phyloP scores from a whole-genome alignment of 352 stramenopile species.

The Phytophthora multivora region DNA sequence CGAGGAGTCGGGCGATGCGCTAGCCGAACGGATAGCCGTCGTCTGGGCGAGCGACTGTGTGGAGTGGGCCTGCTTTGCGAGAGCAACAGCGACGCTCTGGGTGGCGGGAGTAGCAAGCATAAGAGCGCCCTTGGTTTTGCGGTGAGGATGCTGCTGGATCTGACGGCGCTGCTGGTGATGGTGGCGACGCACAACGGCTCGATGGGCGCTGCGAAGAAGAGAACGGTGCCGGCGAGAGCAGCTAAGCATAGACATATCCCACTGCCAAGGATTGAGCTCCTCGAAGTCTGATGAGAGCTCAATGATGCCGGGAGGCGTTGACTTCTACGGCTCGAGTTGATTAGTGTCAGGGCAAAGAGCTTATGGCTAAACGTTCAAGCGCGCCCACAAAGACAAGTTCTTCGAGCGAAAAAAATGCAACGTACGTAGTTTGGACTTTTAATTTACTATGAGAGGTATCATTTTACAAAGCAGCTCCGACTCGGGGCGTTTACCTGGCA shows the following conservation, averaged over 20 bases:
- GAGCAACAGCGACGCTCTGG: conserved; percentile 19
- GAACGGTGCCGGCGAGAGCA: conserved; percentile 57
- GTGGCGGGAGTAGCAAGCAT: conserved; percentile 17
- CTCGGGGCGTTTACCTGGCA: too few relatives aligned
- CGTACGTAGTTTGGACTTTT: neutral
- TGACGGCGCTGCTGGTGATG: conserved; percentile 28
- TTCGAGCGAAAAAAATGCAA: conserved; percentile 1
- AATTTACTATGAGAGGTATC: conserved; percentile 12
- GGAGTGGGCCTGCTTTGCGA: conserved; percentile 10
- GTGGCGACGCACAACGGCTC: conserved; percentile 42
- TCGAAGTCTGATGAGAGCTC: conserved; percentile 38
- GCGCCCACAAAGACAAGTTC: conserved; percentile 12
- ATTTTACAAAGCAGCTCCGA: too few relatives aligned
- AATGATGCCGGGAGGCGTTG: conserved; percentile 10
- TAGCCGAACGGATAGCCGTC: conserved; percentile 26
- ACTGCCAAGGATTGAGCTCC: conserved; percentile 46
- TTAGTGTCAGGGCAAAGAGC: conserved; percentile 3
- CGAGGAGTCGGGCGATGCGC: conserved; percentile 17
- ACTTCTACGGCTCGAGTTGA: too few relatives aligned
- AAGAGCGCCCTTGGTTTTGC: conserved; percentile 1
- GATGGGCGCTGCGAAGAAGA: conserved; percentile 46
- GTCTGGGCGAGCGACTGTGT: conserved; percentile 19
- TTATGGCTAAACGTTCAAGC: neutral
- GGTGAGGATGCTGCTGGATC: conserved; percentile 10
- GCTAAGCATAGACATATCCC: conserved; percentile 67